Evolutionary conservation across 164 flowering plant species (phyloP).

Genomic region (Nelumbo lutea): DNA sequence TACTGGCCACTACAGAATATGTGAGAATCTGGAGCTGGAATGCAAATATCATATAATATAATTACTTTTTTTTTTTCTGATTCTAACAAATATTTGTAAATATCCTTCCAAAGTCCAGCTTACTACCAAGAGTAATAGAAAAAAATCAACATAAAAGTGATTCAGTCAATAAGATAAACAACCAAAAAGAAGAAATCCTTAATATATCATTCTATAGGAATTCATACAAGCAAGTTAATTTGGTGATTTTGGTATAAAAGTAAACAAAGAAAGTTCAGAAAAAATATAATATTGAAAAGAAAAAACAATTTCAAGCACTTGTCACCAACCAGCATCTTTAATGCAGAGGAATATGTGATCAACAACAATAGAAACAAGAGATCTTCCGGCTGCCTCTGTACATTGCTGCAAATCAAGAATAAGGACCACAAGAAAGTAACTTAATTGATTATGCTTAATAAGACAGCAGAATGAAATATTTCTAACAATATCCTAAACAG

Average conservation of each 20-base stretch:
- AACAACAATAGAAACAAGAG: conserved; percentile 74
- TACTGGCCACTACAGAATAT: no score
- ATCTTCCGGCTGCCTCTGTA: conserved; percentile 89
- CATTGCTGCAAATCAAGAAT: conserved; percentile 43
- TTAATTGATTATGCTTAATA: conserved; percentile 3
- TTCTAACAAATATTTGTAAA: no score
- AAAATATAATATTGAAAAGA: neutral
- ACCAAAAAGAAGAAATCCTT: neutral
- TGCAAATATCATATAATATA: no score
- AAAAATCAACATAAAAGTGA: neutral
- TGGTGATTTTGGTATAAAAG: neutral
- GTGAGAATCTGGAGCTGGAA: no score
- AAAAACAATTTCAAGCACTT: neutral
- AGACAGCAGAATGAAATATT: neutral
- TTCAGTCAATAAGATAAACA: neutral
- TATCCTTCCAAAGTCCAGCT: no score
- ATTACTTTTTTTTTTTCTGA: no score
- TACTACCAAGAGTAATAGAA: no score
- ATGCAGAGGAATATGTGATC: conserved; percentile 95
- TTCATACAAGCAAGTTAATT: neutral
- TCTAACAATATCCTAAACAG: neutral
- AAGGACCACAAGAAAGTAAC: conserved; percentile 7
- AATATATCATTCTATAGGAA: neutral
- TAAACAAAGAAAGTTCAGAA: neutral
- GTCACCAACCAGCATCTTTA: conserved; percentile 78